Conservation (phyloP, 768 basidiomycete species). For the Nevesoporus exiguus region DNA sequence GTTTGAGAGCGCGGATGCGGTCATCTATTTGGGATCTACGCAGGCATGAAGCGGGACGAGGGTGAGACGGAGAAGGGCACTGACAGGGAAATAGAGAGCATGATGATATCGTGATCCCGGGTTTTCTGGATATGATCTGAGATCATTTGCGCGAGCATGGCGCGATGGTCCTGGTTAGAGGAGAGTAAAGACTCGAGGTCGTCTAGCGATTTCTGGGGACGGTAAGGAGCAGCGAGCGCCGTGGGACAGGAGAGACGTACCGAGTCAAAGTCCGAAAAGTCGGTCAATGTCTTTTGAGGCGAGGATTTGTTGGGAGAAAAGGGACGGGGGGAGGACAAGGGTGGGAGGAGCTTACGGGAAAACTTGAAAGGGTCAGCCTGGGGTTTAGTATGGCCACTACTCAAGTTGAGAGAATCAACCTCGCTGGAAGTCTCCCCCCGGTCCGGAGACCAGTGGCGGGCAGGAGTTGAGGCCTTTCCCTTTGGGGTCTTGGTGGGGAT, state of each 20-base stretch:
- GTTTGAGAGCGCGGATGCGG: slow-evolving; percentile 39
- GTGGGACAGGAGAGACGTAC: neutral
- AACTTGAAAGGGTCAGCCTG: slow-evolving; percentile 22
- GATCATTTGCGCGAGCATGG: slow-evolving; percentile 23
- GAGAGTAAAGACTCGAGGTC: slow-evolving; percentile 28
- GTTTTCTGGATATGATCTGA: slow-evolving; percentile 22
- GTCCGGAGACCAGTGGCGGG: slow-evolving; percentile 18
- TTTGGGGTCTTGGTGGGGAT: slow-evolving; percentile 6
- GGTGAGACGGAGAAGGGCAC: neutral
- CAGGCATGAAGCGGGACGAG: neutral
- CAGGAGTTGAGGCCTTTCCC: neutral
- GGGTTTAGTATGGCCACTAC: neutral
- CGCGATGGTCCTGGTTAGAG: slow-evolving; percentile 15
- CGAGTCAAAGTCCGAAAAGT: slow-evolving; percentile 19
- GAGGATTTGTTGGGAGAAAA: slow-evolving; percentile 1
- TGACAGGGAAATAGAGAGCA: slow-evolving; percentile 43
- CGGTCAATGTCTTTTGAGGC: slow-evolving; percentile 4
- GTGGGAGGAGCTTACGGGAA: slow-evolving; percentile 1
- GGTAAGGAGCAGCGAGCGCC: neutral
- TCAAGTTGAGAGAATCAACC: slow-evolving; percentile 24
- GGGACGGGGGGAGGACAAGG: slow-evolving; percentile 1
- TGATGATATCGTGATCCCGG: slow-evolving; percentile 34
- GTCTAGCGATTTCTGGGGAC: slow-evolving; percentile 24
- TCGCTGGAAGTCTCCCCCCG: slow-evolving; percentile 15
- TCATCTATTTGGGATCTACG: slow-evolving; percentile 35